Conservation (phyloP, 768 basidiomycete species). For the Daedaleopsis sinensis region DNA sequence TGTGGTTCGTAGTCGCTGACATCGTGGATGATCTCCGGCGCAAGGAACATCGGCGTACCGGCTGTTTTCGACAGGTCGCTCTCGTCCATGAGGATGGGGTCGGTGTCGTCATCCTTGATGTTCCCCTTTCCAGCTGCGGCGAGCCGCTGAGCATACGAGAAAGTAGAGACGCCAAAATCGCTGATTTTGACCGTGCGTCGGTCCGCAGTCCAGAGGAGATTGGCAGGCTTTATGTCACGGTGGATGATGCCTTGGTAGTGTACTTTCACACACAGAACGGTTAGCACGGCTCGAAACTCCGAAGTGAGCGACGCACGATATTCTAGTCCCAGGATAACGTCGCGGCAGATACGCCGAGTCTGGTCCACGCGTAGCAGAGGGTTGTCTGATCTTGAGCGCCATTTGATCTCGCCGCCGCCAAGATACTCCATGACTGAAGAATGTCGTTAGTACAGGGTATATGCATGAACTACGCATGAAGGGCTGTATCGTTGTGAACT, state of each 20-base stretch:
- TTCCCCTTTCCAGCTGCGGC: conserved; percentile 59
- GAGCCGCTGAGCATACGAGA: conserved; percentile 85
- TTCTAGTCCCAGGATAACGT: conserved; percentile 92
- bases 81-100: conserved; percentile 78
- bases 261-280: conserved; percentile 52
- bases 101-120: conserved; percentile 37
- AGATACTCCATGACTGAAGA: conserved; percentile 91
- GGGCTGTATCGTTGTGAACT: background rate
- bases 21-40: conserved; percentile 90
- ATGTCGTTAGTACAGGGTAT: background rate
- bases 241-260: conserved; percentile 99
- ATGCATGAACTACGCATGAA: background rate
- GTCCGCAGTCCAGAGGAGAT: conserved; percentile 89
- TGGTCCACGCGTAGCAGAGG: conserved; percentile 86
- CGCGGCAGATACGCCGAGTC: conserved; percentile 85
- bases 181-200: conserved; percentile 93
- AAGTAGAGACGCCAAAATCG: conserved; percentile 97
- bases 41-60: conserved; percentile 94
- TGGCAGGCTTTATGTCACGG: conserved; percentile 98
- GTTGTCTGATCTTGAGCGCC: conserved; percentile 64
- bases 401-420: conserved; percentile 92
- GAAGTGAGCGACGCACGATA: conserved; percentile 68
- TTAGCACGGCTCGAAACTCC: background rate
- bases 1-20: conserved; percentile 35
- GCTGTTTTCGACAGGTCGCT: conserved; percentile 88